phyloP scores from a whole-genome alignment of 1,139 yeast genomes.

The Taphrina wiesneri region DNA sequence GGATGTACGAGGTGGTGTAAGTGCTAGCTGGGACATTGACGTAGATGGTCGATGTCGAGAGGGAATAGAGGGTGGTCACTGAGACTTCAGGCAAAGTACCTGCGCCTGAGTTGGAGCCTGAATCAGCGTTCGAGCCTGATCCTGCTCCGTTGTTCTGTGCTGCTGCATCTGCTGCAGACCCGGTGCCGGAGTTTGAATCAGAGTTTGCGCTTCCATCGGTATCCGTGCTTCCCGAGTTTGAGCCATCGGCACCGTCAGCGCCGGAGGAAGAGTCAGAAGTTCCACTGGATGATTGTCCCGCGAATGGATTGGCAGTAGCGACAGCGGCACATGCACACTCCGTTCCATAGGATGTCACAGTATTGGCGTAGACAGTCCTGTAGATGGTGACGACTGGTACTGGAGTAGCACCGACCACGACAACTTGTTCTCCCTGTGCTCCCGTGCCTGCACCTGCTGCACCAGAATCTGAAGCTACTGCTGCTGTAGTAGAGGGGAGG shows the following conservation, averaged over 20 bases:
- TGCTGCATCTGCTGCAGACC: neutral
- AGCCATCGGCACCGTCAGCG: neutral
- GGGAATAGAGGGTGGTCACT: neutral
- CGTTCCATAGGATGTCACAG: neutral
- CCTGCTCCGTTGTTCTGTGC: neutral
- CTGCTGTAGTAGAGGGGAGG: neutral
- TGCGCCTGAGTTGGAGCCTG: neutral
- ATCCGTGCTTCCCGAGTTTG: neutral
- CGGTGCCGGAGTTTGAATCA: neutral
- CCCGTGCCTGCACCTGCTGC: slow-evolving; percentile 3
- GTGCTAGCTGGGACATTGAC: neutral
- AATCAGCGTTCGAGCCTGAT: neutral
- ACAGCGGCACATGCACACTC: slow-evolving; percentile 2
- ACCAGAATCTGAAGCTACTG: neutral
- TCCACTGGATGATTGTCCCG: neutral
- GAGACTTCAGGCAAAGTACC: neutral
- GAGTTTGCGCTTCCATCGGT: neutral
- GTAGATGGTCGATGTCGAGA: neutral
- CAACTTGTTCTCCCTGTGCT: neutral
- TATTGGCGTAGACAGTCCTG: neutral
- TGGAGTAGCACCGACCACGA: slow-evolving; percentile 1
- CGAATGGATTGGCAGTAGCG: neutral
- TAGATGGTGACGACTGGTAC: slow-evolving; percentile 2
- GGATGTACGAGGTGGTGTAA: neutral
- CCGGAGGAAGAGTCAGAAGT: neutral